These are phyloP conservation scores for Typha latifolia DNA, from an alignment of 176 grass and related monocot species.

Conservation along the genomic window DNA sequence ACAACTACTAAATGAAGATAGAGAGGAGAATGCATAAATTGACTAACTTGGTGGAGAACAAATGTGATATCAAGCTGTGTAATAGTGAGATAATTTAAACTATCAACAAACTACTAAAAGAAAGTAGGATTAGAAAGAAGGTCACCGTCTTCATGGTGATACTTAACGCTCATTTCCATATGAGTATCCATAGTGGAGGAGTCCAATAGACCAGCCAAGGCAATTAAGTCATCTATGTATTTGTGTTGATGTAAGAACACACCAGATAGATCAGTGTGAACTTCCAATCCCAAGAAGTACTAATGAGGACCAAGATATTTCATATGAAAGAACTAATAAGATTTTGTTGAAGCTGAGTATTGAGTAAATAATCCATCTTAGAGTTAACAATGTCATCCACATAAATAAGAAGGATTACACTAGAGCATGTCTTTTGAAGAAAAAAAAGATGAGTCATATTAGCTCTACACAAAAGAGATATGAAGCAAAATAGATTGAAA, in stretches of 20 bases:
- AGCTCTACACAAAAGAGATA: neutral
- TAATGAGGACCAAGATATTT: neutral
- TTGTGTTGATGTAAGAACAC: neutral
- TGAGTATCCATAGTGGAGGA: neutral
- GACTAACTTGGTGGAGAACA: slow-evolving; percentile 3
- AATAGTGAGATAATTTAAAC: neutral
- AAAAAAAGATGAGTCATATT: neutral
- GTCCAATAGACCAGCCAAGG: neutral
- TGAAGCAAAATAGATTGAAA: neutral
- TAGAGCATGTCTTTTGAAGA: neutral
- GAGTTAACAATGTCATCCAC: neutral
- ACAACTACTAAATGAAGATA: neutral
- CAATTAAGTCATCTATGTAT: neutral
- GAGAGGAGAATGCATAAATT: neutral
- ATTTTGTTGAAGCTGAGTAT: neutral
- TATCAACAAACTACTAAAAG: neutral
- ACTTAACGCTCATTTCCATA: neutral
- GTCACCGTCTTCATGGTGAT: neutral
- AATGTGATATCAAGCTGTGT: neutral
- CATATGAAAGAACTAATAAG: neutral
- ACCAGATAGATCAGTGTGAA: neutral
- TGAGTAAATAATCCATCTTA: neutral
- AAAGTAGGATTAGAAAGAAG: neutral
- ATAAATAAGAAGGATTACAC: neutral
- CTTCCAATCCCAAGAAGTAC: neutral